Evolutionary conservation across 2,329 filamentous ascomycete genomes (phyloP).

Genomic region (Calonectria montana): DNA sequence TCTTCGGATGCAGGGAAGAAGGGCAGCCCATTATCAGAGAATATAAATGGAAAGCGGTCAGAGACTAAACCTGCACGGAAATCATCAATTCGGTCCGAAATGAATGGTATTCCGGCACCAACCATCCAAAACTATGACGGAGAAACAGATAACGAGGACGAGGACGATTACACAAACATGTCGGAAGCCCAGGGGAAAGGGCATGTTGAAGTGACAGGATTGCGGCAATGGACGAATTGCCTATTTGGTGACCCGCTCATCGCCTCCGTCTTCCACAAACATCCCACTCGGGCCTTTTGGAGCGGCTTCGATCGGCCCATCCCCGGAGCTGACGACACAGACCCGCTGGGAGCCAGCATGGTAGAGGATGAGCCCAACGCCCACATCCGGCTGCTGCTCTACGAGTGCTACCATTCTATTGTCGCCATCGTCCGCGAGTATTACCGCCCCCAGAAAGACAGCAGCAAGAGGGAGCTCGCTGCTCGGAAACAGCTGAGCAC

Average conservation of each 20-base stretch:
- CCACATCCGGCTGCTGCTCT: constrained; percentile 63
- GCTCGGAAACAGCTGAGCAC: constrained; percentile 63
- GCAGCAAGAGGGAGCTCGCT: constrained; percentile 62
- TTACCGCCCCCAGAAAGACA: constrained; percentile 62
- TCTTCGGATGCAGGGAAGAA: constrained; percentile 18
- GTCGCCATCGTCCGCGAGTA: constrained; percentile 65
- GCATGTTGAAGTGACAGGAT: constrained; percentile 56
- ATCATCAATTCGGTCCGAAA: neutral
- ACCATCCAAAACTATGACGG: constrained; percentile 14
- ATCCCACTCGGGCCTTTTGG: constrained; percentile 57
- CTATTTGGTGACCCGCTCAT: constrained; percentile 71
- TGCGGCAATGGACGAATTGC: constrained; percentile 69
- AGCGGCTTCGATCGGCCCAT: constrained; percentile 55
- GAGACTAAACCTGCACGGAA: constrained; percentile 12
- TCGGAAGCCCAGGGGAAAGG: constrained; percentile 7
- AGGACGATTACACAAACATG: constrained; percentile 3
- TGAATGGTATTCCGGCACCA: neutral
- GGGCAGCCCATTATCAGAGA: neutral
- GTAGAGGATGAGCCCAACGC: constrained; percentile 59
- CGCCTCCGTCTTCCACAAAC: constrained; percentile 59
- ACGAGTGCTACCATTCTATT: constrained; percentile 68
- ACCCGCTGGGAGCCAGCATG: constrained; percentile 31
- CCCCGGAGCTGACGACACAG: constrained; percentile 17
- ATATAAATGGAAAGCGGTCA: constrained; percentile 3
- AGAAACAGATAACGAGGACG: constrained; percentile 15